Conservation (phyloP, 2,329 filamentous ascomycete genomes). For the Fusarium buxicola region DNA sequence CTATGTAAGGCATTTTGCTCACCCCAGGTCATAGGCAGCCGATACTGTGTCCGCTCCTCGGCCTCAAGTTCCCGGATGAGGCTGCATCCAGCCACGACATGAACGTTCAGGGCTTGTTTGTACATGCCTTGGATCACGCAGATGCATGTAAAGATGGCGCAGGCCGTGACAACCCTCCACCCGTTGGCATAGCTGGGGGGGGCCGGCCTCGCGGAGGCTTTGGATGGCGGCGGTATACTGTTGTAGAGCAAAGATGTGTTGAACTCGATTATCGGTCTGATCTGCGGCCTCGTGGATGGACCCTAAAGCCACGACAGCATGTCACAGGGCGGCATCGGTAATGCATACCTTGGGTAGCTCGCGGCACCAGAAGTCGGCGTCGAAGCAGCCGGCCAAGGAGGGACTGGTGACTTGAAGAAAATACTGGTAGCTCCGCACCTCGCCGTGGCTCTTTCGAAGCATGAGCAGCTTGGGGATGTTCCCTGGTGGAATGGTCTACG, state of each 20-base stretch:
- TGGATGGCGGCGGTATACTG: conserved; percentile 1
- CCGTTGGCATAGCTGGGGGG: neutral
- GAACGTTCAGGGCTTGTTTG: neutral
- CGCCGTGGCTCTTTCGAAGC: neutral
- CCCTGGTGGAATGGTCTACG: too few species aligned
- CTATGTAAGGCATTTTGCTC: neutral
- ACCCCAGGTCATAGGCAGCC: neutral
- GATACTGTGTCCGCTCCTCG: neutral
- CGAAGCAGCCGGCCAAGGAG: conserved; percentile 1
- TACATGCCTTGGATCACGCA: conserved; percentile 4
- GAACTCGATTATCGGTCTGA: too few species aligned
- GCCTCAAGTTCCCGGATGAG: conserved; percentile 1
- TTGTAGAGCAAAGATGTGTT: neutral
- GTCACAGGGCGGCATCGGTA: conserved; percentile 14
- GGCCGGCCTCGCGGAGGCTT: neutral
- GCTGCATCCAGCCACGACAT: conserved; percentile 7
- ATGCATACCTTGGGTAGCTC: conserved; percentile 12
- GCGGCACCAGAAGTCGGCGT: conserved; percentile 9
- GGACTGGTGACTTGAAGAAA: conserved; percentile 11
- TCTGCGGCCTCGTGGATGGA: neutral
- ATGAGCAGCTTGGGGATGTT: conserved; percentile 6
- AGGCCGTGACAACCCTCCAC: neutral
- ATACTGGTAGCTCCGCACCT: conserved; percentile 11
- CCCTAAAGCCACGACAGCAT: conserved; percentile 6
- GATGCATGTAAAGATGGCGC: conserved; percentile 6